A percentile compares a stretch with the other conserved stretches of the same genome.
Evolutionary conservation across 257 asterid genomes (phyloP).

Genomic region (Schizonepeta tenuifolia): DNA sequence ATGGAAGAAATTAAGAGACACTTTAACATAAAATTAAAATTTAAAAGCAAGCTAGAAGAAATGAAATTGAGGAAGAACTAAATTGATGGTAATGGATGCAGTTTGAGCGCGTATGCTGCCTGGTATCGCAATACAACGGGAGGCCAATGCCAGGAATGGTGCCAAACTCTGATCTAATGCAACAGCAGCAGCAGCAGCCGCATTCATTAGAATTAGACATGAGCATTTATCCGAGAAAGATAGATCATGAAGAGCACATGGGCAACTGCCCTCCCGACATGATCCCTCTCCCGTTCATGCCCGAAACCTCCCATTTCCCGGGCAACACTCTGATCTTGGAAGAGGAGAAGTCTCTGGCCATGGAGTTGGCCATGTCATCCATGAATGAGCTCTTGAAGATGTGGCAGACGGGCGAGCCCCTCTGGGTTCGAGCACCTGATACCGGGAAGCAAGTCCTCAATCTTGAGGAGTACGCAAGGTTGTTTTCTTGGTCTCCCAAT

Average conservation of each 20-base stretch:
- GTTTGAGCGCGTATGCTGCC: constrained; percentile 73
- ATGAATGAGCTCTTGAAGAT: constrained; percentile 66
- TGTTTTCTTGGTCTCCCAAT: constrained; percentile 64
- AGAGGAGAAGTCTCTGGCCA: constrained; percentile 73
- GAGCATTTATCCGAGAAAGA: constrained; percentile 57
- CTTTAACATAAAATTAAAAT: too few species aligned
- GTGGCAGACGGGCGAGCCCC: constrained; percentile 70
- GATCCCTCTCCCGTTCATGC: constrained; percentile 55
- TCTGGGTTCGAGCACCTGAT: constrained; percentile 54
- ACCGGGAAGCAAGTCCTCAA: constrained; percentile 51
- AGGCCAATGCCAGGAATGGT: constrained; percentile 55
- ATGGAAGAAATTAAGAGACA: too few species aligned
- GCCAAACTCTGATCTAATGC: constrained; percentile 35
- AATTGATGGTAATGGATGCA: constrained; percentile 30
- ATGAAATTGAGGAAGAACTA: neutral
- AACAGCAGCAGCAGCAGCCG: constrained; percentile 11
- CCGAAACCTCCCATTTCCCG: constrained; percentile 55
- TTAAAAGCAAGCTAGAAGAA: too few species aligned
- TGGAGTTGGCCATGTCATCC: constrained; percentile 70
- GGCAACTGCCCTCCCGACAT: constrained; percentile 42
- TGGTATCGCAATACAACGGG: constrained; percentile 68
- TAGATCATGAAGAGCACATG: constrained; percentile 50
- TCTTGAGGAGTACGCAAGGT: constrained; percentile 63
- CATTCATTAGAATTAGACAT: constrained; percentile 73
- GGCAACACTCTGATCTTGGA: constrained; percentile 60